A percentile compares a stretch with the other conserved stretches of the same genome.
These are phyloP conservation scores for Penicillium turbatum DNA, from an alignment of 495 filamentous ascomycete species.

Conservation along the genomic window DNA sequence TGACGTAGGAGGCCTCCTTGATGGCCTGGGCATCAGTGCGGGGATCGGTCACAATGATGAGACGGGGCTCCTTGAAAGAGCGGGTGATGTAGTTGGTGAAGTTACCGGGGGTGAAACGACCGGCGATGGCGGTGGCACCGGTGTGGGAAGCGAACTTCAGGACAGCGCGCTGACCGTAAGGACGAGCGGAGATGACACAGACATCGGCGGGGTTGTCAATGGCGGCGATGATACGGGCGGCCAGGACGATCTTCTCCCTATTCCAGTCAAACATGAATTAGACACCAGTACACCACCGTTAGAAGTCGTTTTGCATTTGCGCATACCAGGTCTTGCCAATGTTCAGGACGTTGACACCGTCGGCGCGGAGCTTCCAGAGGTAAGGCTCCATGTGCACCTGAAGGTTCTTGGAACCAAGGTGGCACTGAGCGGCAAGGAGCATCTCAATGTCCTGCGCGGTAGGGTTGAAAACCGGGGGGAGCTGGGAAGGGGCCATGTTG, in stretches of 20 bases:
- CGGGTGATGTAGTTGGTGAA: constrained; percentile 99
- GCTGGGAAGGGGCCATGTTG: constrained; percentile 91
- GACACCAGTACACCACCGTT: constrained; percentile 13
- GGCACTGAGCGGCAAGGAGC: constrained; percentile 92
- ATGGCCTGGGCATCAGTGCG: constrained; percentile 99
- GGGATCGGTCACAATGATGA: constrained; percentile 98
- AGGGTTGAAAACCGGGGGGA: constrained; percentile 84
- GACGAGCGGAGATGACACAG: constrained; percentile 97
- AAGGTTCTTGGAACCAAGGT: constrained; percentile 97
- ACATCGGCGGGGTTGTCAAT: constrained; percentile 99
- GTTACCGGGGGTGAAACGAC: constrained; percentile 99
- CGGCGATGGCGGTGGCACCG: constrained; percentile 94
- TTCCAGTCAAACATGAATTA: constrained; percentile 28
- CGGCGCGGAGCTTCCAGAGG: constrained; percentile 97
- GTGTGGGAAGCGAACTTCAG: constrained; percentile 98
- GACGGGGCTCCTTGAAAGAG: constrained; percentile 99
- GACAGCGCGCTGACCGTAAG: constrained; percentile 98
- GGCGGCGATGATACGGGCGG: constrained; percentile 96
- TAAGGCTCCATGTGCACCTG: constrained; percentile 99
- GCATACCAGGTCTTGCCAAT: constrained; percentile 99
- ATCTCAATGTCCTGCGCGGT: constrained; percentile 93
- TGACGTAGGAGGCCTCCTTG: constrained; percentile 99
- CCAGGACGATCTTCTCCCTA: constrained; percentile 99
- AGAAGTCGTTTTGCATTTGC: background rate
- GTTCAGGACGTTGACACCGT: constrained; percentile 98